Percentiles rank a stretch among this genome's conserved stretches.
These are phyloP conservation scores for Mycena rebaudengoi DNA, from an alignment of 768 basidiomycete species.

Conservation along the genomic window DNA sequence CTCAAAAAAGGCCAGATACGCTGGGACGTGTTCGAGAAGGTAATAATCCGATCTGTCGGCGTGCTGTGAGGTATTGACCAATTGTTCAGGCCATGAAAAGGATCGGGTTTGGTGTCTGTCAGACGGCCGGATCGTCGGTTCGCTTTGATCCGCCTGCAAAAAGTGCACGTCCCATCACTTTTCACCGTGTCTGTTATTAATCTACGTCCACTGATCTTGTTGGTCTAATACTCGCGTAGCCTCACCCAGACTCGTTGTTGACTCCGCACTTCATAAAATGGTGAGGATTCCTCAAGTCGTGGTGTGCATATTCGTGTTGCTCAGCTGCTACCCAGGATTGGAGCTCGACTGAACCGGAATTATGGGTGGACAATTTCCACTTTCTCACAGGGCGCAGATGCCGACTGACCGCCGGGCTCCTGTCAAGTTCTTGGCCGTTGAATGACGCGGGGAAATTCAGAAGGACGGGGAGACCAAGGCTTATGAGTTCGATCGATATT, in stretches of 20 bases:
- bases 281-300: neutral
- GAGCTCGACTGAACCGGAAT: slow-evolving; percentile 9
- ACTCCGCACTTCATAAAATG: slow-evolving; percentile 5
- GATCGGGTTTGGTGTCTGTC: slow-evolving; percentile 4
- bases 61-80: too few species aligned
- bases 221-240: neutral
- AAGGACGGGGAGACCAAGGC: too few species aligned
- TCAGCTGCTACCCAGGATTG: neutral
- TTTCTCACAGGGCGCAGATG: neutral
- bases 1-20: neutral
- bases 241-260: neutral
- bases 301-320: neutral
- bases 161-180: slow-evolving; percentile 8
- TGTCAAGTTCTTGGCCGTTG: too few species aligned
- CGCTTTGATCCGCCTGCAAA: slow-evolving; percentile 9
- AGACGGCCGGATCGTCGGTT: slow-evolving; percentile 9
- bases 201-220: neutral
- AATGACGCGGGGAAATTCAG: too few species aligned
- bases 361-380: slow-evolving; percentile 10
- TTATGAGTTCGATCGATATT: too few species aligned
- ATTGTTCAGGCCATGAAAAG: slow-evolving; percentile 10
- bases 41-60: neutral
- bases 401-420: too few species aligned
- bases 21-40: neutral
- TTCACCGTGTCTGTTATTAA: slow-evolving; percentile 14